Evolutionary conservation across 176 grass and related monocot species (phyloP), one percentile per base, ranked within the genome.

Genomic region (Oryza glaberrima): DNA sequence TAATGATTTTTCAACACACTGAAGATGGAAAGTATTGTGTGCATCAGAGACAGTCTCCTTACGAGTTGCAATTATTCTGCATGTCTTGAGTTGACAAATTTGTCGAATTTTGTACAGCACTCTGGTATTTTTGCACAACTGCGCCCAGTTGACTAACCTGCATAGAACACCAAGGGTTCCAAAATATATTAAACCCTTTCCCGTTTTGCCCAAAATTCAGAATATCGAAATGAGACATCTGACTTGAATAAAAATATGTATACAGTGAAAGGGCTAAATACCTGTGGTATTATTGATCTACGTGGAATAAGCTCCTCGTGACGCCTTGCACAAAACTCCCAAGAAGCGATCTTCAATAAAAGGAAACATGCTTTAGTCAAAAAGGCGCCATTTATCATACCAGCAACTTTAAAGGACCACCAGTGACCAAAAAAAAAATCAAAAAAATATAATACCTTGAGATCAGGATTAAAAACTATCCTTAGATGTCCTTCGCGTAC

Each of bases 231-330:
- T 66, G 48, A 69, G 36, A 79, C 69, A n/a, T 69, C 23, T 56
- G 11, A 72, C 8, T 15, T 70, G 16, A 81, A 9, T 17, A 49
- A 61, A 87, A 63, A 11, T 43, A 2, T 87, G 3, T 48, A 69
- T 22, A 70, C 71, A 65, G 19, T 66, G 63, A 67, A 58, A 54
- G 68, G 34, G 35, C 45, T 17, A 46, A 51, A 19, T 90, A 99
- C 97, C 91, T 99, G 94, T 25, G 97, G 97, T 91, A 99, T 88
- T 79, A 99, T 92, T 72, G 91, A 88, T 83, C 97, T 99, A 49
- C 97, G 86, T 11, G 97, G 97, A 92, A 99, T 96, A 83, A 99
- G 97, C 80, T 99, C 97, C 82, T 99, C 97, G 7, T 99, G 97
- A 10, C 85, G 90, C 86, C 97, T 91, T 72, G 97, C 97, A 88